Conservation (phyloP, 2,329 filamentous ascomycete species). For the Nemania diffusa region DNA sequence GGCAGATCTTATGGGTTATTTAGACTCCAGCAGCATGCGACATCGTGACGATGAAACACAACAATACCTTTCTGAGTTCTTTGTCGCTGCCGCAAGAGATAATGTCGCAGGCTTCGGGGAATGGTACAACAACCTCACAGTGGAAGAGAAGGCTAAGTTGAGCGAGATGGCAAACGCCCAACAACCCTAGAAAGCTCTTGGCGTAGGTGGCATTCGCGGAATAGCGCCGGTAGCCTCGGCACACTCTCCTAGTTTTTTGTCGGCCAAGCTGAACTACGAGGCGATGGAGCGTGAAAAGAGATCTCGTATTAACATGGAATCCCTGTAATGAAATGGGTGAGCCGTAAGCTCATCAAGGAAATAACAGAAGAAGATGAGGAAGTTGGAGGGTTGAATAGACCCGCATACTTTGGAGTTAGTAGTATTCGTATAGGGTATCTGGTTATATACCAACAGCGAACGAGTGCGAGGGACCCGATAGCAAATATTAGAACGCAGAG, state of each 20-base stretch:
- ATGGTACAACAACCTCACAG: conserved; percentile 66
- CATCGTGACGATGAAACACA: conserved; percentile 92
- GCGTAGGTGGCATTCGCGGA: background rate
- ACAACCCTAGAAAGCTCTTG: conserved; percentile 31
- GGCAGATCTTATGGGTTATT: conserved; percentile 82
- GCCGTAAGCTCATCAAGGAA: background rate
- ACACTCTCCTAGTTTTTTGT: background rate
- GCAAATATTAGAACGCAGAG: conserved; percentile 6
- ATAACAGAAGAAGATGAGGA: background rate
- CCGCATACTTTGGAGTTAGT: background rate
- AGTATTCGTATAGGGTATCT: background rate
- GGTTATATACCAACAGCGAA: conserved; percentile 15
- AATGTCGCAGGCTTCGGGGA: conserved; percentile 66
- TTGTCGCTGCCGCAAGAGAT: conserved; percentile 68
- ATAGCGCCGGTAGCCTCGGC: background rate
- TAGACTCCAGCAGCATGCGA: conserved; percentile 68
- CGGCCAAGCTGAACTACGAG: background rate
- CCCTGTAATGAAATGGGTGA: background rate
- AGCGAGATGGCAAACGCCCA: conserved; percentile 59
- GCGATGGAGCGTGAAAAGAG: background rate
- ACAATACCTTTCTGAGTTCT: conserved; percentile 84
- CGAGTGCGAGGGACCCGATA: background rate
- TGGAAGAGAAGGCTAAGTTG: conserved; percentile 66
- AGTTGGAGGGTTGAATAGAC: background rate
- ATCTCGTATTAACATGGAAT: background rate